Evolutionary conservation across 2,329 filamentous ascomycete genomes (phyloP).

Genomic region (Alternaria hordeiaustralica): DNA sequence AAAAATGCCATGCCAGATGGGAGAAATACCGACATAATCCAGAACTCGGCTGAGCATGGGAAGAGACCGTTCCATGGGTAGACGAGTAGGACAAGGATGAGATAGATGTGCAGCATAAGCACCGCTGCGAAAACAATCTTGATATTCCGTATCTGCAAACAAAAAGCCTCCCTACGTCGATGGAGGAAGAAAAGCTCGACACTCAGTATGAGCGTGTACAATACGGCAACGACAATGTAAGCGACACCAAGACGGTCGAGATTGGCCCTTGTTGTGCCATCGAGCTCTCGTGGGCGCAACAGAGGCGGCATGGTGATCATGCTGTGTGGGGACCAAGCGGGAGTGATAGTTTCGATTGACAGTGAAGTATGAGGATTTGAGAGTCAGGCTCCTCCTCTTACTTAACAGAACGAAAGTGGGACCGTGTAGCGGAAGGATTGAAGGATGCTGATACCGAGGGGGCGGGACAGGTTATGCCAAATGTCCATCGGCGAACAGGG

Average conservation of each 20-base stretch:
- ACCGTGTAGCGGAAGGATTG: conserved; percentile 27
- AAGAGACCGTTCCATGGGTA: conserved; percentile 46
- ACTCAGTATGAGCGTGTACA: conserved; percentile 43
- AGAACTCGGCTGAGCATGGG: conserved; percentile 47
- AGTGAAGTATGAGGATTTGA: conserved; percentile 16
- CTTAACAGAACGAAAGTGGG: conserved; percentile 36
- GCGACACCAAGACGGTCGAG: conserved; percentile 39
- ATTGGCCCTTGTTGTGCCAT: conserved; percentile 39
- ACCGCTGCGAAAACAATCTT: conserved; percentile 44
- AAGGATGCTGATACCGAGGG: conserved; percentile 27
- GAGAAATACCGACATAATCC: conserved; percentile 49
- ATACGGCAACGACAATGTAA: conserved; percentile 40
- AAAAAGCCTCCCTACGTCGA: conserved; percentile 37
- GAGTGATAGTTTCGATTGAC: conserved; percentile 15
- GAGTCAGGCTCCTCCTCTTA: conserved; percentile 32
- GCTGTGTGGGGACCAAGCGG: conserved; percentile 19
- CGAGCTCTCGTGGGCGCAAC: conserved; percentile 32
- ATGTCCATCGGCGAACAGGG: conserved; percentile 39
- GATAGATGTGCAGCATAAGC: conserved; percentile 46
- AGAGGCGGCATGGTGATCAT: conserved; percentile 44
- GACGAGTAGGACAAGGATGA: conserved; percentile 45
- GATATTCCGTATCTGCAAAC: conserved; percentile 42
- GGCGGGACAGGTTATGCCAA: conserved; percentile 31
- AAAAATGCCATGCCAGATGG: conserved; percentile 50
- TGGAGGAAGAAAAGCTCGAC: conserved; percentile 41